Evolutionary conservation across 495 filamentous ascomycete species (phyloP).

Genomic region (Lepidopterella palustris): DNA sequence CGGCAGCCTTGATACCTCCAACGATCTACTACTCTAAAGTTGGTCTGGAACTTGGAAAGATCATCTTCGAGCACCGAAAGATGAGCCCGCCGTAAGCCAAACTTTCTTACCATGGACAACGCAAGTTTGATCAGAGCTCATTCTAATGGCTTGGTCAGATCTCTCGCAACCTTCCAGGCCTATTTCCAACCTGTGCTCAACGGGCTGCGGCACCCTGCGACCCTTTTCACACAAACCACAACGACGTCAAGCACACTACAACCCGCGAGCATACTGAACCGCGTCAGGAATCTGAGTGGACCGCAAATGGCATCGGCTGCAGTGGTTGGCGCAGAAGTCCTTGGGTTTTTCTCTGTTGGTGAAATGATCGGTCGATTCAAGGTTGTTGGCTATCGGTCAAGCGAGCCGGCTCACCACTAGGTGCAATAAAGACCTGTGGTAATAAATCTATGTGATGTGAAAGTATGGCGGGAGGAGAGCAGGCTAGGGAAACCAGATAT

Average conservation of each 20-base stretch:
- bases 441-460: neutral
- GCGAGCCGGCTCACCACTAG: slow-evolving; percentile 29
- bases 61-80: slow-evolving; percentile 81
- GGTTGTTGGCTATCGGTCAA: slow-evolving; percentile 70
- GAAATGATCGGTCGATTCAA: slow-evolving; percentile 95
- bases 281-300: slow-evolving; percentile 60
- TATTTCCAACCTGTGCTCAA: slow-evolving; percentile 74
- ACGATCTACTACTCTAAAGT: slow-evolving; percentile 88
- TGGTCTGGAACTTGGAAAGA: slow-evolving; percentile 73
- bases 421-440: neutral
- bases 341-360: slow-evolving; percentile 96
- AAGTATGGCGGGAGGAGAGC: neutral
- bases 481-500: no score
- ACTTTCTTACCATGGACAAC: neutral
- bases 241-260: slow-evolving; percentile 41
- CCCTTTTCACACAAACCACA: slow-evolving; percentile 39
- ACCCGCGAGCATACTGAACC: slow-evolving; percentile 50
- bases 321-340: slow-evolving; percentile 74
- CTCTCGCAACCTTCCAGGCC: slow-evolving; percentile 71
- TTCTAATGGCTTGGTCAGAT: slow-evolving; percentile 44
- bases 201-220: slow-evolving; percentile 57
- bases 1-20: slow-evolving; percentile 80
- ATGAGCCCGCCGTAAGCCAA: slow-evolving; percentile 87
- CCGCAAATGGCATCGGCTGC: slow-evolving; percentile 62
- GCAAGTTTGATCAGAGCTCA: neutral